Evolutionary conservation across 2,329 filamentous ascomycete genomes (phyloP).

Genomic region (Colletotrichum simmondsii): DNA sequence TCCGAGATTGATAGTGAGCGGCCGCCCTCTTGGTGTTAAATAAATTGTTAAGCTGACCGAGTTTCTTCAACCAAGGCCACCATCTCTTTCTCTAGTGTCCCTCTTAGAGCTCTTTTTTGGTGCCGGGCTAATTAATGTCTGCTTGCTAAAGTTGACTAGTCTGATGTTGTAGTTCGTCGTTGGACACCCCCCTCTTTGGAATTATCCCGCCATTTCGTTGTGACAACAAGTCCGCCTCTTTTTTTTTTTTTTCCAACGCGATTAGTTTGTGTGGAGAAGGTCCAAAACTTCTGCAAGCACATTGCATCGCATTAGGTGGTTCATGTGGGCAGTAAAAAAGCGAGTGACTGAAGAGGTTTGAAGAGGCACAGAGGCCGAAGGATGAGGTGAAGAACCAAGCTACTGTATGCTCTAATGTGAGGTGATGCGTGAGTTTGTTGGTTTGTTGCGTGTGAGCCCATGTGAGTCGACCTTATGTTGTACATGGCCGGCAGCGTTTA

Average conservation of each 20-base stretch:
- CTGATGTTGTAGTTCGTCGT: neutral
- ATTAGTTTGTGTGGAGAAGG: neutral
- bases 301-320: neutral
- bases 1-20: neutral
- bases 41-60: conserved; percentile 22
- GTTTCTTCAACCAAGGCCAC: neutral
- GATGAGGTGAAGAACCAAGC: neutral
- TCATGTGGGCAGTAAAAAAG: neutral
- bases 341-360: neutral
- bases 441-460: neutral
- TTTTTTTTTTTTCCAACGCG: no score
- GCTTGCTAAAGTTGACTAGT: neutral
- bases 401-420: neutral
- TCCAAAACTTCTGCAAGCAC: neutral
- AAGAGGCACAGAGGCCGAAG: neutral
- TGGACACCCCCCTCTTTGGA: neutral
- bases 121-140: neutral
- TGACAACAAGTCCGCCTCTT: neutral
- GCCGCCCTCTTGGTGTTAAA: conserved; percentile 7
- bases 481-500: neutral
- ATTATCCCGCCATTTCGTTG: neutral
- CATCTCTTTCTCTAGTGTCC: neutral
- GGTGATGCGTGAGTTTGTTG: neutral
- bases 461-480: neutral
- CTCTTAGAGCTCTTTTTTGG: neutral